A percentile compares a stretch with the other conserved stretches of the same genome.
Conservation (phyloP, 139 green algal genomes). For the Closterium sp. region DNA sequence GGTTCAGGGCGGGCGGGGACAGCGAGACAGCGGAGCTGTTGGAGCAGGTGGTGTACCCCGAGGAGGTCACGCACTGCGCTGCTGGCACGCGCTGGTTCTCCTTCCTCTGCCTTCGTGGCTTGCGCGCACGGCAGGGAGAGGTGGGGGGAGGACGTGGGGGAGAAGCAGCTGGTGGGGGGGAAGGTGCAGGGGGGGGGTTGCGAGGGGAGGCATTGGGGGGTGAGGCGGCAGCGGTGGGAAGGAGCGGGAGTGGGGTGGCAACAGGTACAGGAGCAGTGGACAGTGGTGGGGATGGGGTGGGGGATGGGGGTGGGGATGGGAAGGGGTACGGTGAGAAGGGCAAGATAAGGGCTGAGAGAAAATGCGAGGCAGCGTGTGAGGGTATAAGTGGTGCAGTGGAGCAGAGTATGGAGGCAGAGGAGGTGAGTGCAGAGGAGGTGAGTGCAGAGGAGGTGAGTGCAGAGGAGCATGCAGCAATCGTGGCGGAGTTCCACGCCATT, state of each 20-base stretch:
- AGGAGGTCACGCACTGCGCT: conserved; percentile 87
- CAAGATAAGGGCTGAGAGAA: not conserved
- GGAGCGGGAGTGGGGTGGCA: not conserved
- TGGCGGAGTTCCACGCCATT: conserved; percentile 19
- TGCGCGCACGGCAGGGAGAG: not conserved
- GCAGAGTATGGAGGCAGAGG: not conserved
- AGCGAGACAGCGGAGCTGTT: conserved; percentile 63
- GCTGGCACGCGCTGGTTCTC: conserved; percentile 81
- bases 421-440: too few relatives aligned
- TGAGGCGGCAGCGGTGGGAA: not conserved
- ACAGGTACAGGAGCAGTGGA: not conserved
- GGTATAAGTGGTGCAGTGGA: not conserved
- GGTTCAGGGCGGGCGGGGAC: conserved; percentile 74
- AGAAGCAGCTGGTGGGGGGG: not conserved
- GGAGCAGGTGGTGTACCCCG: conserved; percentile 75
- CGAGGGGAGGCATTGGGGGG: not conserved
- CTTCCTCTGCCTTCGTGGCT: conserved; percentile 46
- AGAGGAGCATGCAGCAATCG: not conserved
- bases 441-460: not conserved
- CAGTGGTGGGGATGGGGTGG: not conserved
- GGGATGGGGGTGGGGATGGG: not conserved
- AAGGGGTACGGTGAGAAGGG: not conserved
- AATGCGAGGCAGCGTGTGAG: not conserved
- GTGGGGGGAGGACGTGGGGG: not conserved
- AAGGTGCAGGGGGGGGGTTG: not conserved